Evolutionary conservation across 2,329 filamentous ascomycete genomes (phyloP).

Genomic region (Diplodia mutila): DNA sequence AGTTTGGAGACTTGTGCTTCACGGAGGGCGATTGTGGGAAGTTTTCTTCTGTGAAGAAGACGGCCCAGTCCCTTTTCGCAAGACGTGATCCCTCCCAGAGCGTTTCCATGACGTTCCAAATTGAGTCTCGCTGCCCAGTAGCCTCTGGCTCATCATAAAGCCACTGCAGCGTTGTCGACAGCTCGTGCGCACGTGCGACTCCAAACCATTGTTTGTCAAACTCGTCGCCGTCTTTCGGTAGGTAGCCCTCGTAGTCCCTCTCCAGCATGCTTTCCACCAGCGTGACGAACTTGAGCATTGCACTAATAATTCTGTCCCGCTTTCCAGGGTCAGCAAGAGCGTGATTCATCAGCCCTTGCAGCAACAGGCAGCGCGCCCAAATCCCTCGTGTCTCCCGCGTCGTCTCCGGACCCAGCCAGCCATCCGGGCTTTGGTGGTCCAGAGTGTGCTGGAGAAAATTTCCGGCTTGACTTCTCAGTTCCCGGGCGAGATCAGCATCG

Average conservation of each 20-base stretch:
- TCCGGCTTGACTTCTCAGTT: conserved; percentile 55
- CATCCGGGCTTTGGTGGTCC: conserved; percentile 55
- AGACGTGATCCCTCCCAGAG: conserved; percentile 38
- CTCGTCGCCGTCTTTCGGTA: conserved; percentile 49
- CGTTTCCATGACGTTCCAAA: conserved; percentile 50
- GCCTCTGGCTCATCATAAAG: conserved; percentile 43
- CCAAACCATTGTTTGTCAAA: conserved; percentile 22
- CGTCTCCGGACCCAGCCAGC: conserved; percentile 61
- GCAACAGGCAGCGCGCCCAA: conserved; percentile 58
- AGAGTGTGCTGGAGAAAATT: conserved; percentile 53
- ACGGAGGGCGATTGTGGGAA: conserved; percentile 31
- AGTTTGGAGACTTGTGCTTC: conserved; percentile 30
- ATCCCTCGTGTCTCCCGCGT: conserved; percentile 48
- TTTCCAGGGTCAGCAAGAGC: conserved; percentile 53
- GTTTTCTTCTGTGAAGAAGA: conserved; percentile 40
- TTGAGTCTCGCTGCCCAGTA: not conserved
- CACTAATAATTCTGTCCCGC: conserved; percentile 50
- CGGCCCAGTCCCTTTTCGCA: conserved; percentile 40
- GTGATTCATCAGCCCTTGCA: conserved; percentile 56
- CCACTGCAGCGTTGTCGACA: conserved; percentile 54
- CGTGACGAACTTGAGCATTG: conserved; percentile 55
- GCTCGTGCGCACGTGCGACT: conserved; percentile 40
- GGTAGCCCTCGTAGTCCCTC: conserved; percentile 56
- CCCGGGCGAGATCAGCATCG: not conserved
- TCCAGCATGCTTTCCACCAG: conserved; percentile 60